Conservation (phyloP, 1,284 basidiomycete genomes). For the Fomitopsis schrenkii region DNA sequence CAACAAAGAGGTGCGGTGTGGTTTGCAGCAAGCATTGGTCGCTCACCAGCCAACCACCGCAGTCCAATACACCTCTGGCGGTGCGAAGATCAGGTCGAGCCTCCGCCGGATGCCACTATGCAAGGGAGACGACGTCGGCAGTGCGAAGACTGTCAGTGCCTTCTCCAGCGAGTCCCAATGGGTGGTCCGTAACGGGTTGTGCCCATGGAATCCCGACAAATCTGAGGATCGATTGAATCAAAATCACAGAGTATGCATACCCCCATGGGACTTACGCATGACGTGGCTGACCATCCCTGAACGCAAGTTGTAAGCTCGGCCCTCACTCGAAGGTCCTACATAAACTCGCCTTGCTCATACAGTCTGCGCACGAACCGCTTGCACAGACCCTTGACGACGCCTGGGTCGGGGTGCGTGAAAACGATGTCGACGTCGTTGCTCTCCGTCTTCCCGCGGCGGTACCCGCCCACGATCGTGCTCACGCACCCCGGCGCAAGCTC, state of each 20-base stretch:
- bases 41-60: conserved; percentile 74
- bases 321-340: neutral
- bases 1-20: neutral
- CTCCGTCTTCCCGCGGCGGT: conserved; percentile 67
- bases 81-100: conserved; percentile 72
- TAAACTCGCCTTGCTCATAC: conserved; percentile 42
- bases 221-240: conserved; percentile 28
- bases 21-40: neutral
- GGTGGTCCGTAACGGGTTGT: conserved; percentile 47
- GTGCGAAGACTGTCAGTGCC: conserved; percentile 61
- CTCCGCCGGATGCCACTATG: conserved; percentile 46
- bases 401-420: conserved; percentile 58
- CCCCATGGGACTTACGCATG: conserved; percentile 46
- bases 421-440: conserved; percentile 82
- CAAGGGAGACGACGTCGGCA: conserved; percentile 36
- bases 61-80: conserved; percentile 69
- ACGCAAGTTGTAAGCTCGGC: neutral
- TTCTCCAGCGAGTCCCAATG: conserved; percentile 71
- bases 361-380: conserved; percentile 18
- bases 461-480: conserved; percentile 70
- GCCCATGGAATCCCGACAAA: conserved; percentile 52
- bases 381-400: conserved; percentile 44
- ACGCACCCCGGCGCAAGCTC: conserved; percentile 54
- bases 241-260: neutral
- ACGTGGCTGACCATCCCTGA: conserved; percentile 63